Percentiles rank a stretch among this genome's conserved stretches.
These are phyloP conservation scores for Purpureocillium takamizusanense DNA, from an alignment of 2,329 filamentous ascomycete genomes.

Conservation along the genomic window DNA sequence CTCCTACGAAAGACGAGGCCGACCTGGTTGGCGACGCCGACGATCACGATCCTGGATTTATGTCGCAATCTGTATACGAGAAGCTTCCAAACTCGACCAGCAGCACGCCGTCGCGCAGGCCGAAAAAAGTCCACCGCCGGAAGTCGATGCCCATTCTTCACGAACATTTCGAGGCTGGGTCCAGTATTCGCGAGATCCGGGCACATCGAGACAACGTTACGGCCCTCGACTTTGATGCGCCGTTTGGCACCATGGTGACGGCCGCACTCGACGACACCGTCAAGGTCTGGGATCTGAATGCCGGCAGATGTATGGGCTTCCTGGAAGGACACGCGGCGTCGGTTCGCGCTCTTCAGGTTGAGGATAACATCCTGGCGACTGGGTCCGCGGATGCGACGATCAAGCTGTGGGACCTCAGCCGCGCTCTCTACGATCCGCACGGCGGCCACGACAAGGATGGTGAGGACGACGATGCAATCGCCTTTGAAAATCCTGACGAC, in stretches of 20 bases:
- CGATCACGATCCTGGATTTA: slow-evolving; percentile 55
- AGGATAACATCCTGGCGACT: slow-evolving; percentile 91
- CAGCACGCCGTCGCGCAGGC: slow-evolving; percentile 38
- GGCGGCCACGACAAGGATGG: slow-evolving; percentile 50
- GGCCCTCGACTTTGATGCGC: slow-evolving; percentile 91
- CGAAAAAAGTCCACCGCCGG: slow-evolving; percentile 50
- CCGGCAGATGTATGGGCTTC: slow-evolving; percentile 81
- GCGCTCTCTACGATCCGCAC: slow-evolving; percentile 72
- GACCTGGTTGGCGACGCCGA: slow-evolving; percentile 43
- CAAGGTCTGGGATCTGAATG: slow-evolving; percentile 92
- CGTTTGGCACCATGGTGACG: slow-evolving; percentile 90
- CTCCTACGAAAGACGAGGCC: slow-evolving; percentile 42
- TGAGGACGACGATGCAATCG: slow-evolving; percentile 58
- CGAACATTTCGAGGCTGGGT: slow-evolving; percentile 88
- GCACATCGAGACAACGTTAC: slow-evolving; percentile 85
- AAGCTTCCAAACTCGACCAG: slow-evolving; percentile 60
- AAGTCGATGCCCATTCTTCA: slow-evolving; percentile 93
- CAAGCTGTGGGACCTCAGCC: slow-evolving; percentile 87
- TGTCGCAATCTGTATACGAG: slow-evolving; percentile 96
- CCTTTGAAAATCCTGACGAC: slow-evolving; percentile 63
- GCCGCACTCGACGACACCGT: slow-evolving; percentile 89
- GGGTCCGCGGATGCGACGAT: slow-evolving; percentile 94
- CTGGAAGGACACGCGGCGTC: slow-evolving; percentile 93
- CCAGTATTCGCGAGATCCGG: slow-evolving; percentile 77
- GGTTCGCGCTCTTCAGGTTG: slow-evolving; percentile 83